A percentile compares a stretch with the other conserved stretches of the same genome.
These are phyloP conservation scores for Monilinia polystroma DNA, from an alignment of 2,329 filamentous ascomycete species.

Conservation along the genomic window DNA sequence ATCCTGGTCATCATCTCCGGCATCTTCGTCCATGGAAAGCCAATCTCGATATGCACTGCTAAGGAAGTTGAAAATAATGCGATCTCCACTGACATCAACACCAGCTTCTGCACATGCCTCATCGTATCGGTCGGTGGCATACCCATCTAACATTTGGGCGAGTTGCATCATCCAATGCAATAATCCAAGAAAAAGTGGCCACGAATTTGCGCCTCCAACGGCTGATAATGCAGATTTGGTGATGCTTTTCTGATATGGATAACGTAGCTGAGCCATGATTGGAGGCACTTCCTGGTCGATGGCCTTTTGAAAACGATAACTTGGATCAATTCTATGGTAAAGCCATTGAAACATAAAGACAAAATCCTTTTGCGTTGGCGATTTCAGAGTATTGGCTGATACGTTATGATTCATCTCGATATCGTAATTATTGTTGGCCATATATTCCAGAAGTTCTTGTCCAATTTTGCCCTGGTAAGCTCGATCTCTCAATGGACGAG, in stretches of 20 bases:
- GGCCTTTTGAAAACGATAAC: slow-evolving; percentile 87
- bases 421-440: slow-evolving; percentile 93
- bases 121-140: slow-evolving; percentile 75
- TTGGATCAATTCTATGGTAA: slow-evolving; percentile 92
- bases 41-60: slow-evolving; percentile 89
- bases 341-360: slow-evolving; percentile 98
- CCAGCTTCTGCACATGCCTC: slow-evolving; percentile 86
- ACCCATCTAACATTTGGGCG: slow-evolving; percentile 88
- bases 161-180: slow-evolving; percentile 99
- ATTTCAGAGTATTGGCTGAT: slow-evolving; percentile 87
- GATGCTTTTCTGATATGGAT: slow-evolving; percentile 92
- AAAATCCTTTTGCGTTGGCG: slow-evolving; percentile 97
- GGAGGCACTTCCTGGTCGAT: slow-evolving; percentile 95
- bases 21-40: slow-evolving; percentile 88
- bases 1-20: slow-evolving; percentile 79
- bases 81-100: slow-evolving; percentile 82
- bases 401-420: slow-evolving; percentile 95
- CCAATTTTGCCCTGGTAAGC: slow-evolving; percentile 79
- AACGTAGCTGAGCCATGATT: slow-evolving; percentile 87
- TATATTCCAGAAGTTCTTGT: slow-evolving; percentile 86
- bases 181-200: slow-evolving; percentile 89
- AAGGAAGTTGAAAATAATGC: slow-evolving; percentile 92
- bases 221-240: slow-evolving; percentile 95
- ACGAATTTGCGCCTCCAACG: slow-evolving; percentile 87
- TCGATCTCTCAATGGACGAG: slow-evolving; percentile 79